These are phyloP conservation scores for Fistulina hepatica DNA, from an alignment of 1,284 basidiomycete species.

Conservation along the genomic window DNA sequence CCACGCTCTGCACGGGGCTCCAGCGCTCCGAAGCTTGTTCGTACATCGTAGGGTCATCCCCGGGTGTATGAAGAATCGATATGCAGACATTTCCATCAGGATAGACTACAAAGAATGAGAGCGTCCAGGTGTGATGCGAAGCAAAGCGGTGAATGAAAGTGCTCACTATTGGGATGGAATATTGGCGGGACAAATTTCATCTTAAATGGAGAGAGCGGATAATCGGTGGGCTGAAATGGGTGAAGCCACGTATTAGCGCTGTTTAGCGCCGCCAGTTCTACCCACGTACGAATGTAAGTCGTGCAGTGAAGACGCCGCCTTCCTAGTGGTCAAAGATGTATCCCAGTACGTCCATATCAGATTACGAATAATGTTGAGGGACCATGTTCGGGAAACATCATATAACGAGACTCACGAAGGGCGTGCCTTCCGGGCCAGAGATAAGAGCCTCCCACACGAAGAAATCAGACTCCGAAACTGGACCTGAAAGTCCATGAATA, in stretches of 20 bases:
- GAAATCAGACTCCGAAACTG: conserved; percentile 91
- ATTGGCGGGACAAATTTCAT: conserved; percentile 98
- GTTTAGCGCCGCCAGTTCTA: no score
- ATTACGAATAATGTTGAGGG: conserved; percentile 4
- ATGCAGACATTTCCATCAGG: conserved; percentile 96
- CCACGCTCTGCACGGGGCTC: conserved; percentile 95
- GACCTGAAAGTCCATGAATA: conserved; percentile 38
- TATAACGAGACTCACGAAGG: conserved; percentile 57
- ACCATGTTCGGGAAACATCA: conserved; percentile 1
- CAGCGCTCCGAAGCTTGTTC: conserved; percentile 95
- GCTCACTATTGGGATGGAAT: conserved; percentile 93
- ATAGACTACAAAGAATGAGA: conserved; percentile 49
- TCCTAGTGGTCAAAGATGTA: conserved; percentile 41
- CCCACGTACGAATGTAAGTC: conserved; percentile 76
- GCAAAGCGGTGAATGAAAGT: conserved; percentile 1
- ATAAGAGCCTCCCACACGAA: conserved; percentile 98
- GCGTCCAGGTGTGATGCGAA: background rate
- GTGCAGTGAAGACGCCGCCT: conserved; percentile 92
- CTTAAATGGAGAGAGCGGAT: conserved; percentile 93
- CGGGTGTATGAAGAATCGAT: conserved; percentile 94
- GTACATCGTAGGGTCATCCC: conserved; percentile 86
- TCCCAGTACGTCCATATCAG: no score
- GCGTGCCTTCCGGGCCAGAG: conserved; percentile 93
- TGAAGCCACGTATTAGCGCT: background rate
- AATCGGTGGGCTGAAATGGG: conserved; percentile 66